Conservation (phyloP, 306 rosid species). For the Malus sieversii region DNA sequence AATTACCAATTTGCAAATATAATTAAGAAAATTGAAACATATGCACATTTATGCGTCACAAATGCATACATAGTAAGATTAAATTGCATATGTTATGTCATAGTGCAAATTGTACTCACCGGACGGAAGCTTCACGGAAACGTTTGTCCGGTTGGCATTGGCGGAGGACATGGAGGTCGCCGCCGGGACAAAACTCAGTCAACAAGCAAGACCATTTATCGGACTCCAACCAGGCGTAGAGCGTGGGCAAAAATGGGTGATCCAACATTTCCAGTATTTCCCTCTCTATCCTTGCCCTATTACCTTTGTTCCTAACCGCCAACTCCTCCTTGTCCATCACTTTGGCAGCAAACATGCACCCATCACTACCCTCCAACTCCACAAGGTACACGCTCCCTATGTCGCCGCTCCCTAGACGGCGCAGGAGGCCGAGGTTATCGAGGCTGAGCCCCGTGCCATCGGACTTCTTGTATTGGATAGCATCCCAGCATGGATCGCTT, state of each 20-base stretch:
- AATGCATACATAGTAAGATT: neutral
- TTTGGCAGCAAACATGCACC: slow-evolving; percentile 41
- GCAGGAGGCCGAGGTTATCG: slow-evolving; percentile 28
- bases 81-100: neutral
- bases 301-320: slow-evolving; percentile 26
- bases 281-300: slow-evolving; percentile 33
- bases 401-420: slow-evolving; percentile 44
- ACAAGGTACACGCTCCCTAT: slow-evolving; percentile 49
- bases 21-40: neutral
- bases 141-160: slow-evolving; percentile 36
- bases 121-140: slow-evolving; percentile 36
- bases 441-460: slow-evolving; percentile 1
- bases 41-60: neutral
- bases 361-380: slow-evolving; percentile 30
- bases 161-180: slow-evolving; percentile 52
- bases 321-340: slow-evolving; percentile 57
- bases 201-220: slow-evolving; percentile 40
- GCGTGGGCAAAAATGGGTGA: slow-evolving; percentile 47
- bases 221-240: slow-evolving; percentile 32
- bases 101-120: slow-evolving; percentile 13
- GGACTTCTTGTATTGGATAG: slow-evolving; percentile 11
- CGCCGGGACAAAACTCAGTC: slow-evolving; percentile 52
- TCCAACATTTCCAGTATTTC: slow-evolving; percentile 37
- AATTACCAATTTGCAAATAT: neutral
- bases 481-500: slow-evolving; percentile 23